Percentiles rank a stretch among this genome's conserved stretches.
Evolutionary conservation across 768 basidiomycete genomes (phyloP).

Genomic region (Tylopilus vinaceipallidus): DNA sequence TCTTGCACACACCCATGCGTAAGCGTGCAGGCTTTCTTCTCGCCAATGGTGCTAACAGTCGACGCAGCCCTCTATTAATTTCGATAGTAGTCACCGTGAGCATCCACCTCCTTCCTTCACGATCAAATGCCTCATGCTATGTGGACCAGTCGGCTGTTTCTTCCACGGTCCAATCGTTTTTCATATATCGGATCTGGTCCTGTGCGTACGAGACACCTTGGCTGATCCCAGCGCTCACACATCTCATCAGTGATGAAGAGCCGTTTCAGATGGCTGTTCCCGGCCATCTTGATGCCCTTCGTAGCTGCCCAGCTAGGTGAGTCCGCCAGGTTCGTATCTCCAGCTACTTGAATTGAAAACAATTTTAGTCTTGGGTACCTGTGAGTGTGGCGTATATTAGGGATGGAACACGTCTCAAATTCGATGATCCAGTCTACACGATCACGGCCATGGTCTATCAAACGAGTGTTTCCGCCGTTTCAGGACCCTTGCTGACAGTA

Average conservation of each 20-base stretch:
- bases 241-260: conserved; percentile 9
- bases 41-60: conserved; percentile 4
- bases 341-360: conserved; percentile 1
- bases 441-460: conserved; percentile 12
- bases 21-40: conserved; percentile 9
- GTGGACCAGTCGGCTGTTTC: conserved; percentile 18
- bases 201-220: conserved; percentile 12
- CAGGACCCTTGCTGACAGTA: conserved; percentile 19
- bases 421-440: conserved; percentile 13
- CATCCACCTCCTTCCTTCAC: neutral
- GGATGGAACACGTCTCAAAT: conserved; percentile 3
- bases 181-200: conserved; percentile 27
- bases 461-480: conserved; percentile 16
- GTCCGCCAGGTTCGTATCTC: neutral
- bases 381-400: conserved; percentile 6
- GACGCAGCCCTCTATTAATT: conserved; percentile 18
- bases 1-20: conserved; percentile 19
- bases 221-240: neutral
- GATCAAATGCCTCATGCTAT: conserved; percentile 13
- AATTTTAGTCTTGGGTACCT: conserved; percentile 12
- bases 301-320: conserved; percentile 19
- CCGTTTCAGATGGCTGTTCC: conserved; percentile 20
- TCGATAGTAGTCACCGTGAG: conserved; percentile 24
- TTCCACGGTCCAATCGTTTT: conserved; percentile 22
- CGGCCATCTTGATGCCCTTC: conserved; percentile 15